phyloP scores from a whole-genome alignment of 208 protist species.

The Plasmodiophora brassicae region DNA sequence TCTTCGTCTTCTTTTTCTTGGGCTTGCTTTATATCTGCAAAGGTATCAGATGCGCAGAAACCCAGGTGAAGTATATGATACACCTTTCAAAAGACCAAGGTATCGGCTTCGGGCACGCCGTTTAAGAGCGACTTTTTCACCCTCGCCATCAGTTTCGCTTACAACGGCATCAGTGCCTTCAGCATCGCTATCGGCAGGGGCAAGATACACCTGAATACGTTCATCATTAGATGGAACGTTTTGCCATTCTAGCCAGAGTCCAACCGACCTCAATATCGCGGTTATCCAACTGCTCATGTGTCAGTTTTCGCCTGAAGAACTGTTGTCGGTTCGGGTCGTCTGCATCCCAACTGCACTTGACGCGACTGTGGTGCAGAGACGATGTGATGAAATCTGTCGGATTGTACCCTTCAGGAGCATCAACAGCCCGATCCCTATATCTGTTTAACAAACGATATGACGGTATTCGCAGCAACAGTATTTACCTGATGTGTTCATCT shows the following conservation, averaged over 20 bases:
- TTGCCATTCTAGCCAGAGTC: too few species aligned
- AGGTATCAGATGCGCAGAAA: too few species aligned
- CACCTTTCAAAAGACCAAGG: background rate
- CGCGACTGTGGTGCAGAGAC: background rate
- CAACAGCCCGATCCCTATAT: background rate
- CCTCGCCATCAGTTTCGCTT: background rate
- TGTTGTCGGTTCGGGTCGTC: background rate
- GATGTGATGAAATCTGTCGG: background rate
- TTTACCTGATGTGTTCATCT: background rate
- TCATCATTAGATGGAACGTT: too few species aligned
- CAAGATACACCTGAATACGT: constrained; percentile 6
- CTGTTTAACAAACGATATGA: background rate
- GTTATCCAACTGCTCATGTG: background rate
- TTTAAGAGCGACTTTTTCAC: background rate
- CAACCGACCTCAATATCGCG: background rate
- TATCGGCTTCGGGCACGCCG: background rate
- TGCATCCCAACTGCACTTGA: constrained; percentile 14
- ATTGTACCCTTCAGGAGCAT: background rate
- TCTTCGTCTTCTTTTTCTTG: too few species aligned
- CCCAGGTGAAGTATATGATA: too few species aligned
- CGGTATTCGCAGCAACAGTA: background rate
- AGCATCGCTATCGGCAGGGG: background rate
- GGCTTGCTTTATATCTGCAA: too few species aligned
- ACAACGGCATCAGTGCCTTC: background rate
- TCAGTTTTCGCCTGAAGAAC: background rate